A percentile compares a stretch with the other conserved stretches of the same genome.
These are phyloP conservation scores for Actinomortierella wolfii DNA, from an alignment of 371 early-diverging fungal species.

Conservation along the genomic window DNA sequence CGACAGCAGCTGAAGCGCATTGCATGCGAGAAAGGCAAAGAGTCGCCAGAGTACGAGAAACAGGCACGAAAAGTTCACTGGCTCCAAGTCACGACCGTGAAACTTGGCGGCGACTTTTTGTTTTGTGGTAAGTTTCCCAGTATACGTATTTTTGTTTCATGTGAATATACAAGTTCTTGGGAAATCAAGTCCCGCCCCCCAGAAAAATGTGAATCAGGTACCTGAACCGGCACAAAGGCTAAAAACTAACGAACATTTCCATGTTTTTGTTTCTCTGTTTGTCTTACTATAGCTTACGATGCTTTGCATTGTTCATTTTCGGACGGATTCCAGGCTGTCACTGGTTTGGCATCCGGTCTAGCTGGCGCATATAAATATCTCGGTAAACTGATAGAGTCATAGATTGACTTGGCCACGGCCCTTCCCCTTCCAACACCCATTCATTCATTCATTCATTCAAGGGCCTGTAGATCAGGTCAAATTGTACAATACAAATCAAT, in stretches of 20 bases:
- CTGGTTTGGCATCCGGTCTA: constrained; percentile 70
- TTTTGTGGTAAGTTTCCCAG: constrained; percentile 63
- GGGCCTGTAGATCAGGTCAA: too few relatives aligned
- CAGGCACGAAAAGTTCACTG: constrained; percentile 50
- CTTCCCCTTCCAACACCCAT: too few relatives aligned
- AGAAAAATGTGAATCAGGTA: constrained; percentile 19
- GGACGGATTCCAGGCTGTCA: constrained; percentile 71
- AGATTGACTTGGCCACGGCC: too few relatives aligned
- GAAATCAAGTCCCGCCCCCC: neutral
- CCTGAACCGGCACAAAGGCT: too few relatives aligned
- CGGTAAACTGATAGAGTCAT: constrained; percentile 40
- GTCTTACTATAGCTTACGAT: constrained; percentile 57
- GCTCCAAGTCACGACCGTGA: constrained; percentile 56
- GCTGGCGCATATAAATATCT: constrained; percentile 68
- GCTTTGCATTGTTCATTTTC: constrained; percentile 68
- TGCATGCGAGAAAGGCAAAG: constrained; percentile 7
- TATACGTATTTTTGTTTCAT: constrained; percentile 2
- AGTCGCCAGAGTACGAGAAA: constrained; percentile 19
- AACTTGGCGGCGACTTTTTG: constrained; percentile 62
- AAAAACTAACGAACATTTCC: constrained; percentile 13
- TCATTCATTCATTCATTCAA: too few relatives aligned
- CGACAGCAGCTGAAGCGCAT: constrained; percentile 17
- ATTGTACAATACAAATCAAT: too few relatives aligned
- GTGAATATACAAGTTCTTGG: neutral
- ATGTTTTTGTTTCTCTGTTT: constrained; percentile 34